Evolutionary conservation across 1,284 basidiomycete species (phyloP).

Genomic region (Filobasidium uniguttulatum): DNA sequence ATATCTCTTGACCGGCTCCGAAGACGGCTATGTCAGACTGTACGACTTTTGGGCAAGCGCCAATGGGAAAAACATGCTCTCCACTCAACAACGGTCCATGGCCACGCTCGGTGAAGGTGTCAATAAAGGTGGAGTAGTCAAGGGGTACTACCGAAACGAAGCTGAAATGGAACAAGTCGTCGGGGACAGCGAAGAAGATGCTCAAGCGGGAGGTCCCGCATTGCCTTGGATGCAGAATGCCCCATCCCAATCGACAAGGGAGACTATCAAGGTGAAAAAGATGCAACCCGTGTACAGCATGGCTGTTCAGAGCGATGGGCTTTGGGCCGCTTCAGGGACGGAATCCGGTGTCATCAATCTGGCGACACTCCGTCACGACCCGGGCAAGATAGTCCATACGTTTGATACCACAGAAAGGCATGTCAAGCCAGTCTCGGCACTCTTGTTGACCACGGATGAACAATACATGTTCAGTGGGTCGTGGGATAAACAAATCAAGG

Average conservation of each 20-base stretch:
- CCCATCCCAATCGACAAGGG: background rate
- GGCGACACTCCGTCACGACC: slow-evolving; percentile 81
- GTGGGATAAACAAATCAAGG: slow-evolving; percentile 83
- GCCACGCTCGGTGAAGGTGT: slow-evolving; percentile 82
- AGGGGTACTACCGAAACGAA: slow-evolving; percentile 65
- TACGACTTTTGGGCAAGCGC: slow-evolving; percentile 83
- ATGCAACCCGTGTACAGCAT: slow-evolving; percentile 71
- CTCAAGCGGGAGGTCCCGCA: background rate
- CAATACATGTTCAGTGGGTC: slow-evolving; percentile 77
- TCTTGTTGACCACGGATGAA: slow-evolving; percentile 67
- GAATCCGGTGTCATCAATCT: slow-evolving; percentile 74
- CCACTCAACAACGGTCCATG: slow-evolving; percentile 75
- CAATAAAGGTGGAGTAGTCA: slow-evolving; percentile 73
- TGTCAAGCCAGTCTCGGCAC: slow-evolving; percentile 67
- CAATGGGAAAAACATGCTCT: slow-evolving; percentile 75
- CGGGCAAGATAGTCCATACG: slow-evolving; percentile 63
- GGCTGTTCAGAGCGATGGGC: slow-evolving; percentile 72
- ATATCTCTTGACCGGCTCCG: slow-evolving; percentile 76
- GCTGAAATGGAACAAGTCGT: slow-evolving; percentile 20
- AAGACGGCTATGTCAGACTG: slow-evolving; percentile 84
- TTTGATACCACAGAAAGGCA: slow-evolving; percentile 50
- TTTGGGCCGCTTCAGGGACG: slow-evolving; percentile 77
- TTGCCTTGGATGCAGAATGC: background rate
- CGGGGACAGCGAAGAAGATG: background rate
- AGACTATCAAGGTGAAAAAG: slow-evolving; percentile 14